Evolutionary conservation across 345 rosid genomes (phyloP).

Genomic region (Stellera chamaejasme): DNA sequence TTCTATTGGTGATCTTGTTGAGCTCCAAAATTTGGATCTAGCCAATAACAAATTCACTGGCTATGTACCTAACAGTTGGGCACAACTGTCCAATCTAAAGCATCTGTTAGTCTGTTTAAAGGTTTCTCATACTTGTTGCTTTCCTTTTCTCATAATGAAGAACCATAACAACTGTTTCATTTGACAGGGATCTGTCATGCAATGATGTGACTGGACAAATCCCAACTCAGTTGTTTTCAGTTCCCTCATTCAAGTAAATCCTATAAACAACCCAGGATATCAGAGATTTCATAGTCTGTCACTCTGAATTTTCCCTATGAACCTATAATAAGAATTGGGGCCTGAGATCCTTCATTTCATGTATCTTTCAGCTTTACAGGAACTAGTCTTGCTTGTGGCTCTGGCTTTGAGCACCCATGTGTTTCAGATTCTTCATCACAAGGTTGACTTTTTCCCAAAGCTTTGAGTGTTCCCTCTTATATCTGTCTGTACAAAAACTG

Average conservation of each 20-base stretch:
- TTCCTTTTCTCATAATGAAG: background rate
- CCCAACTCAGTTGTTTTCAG: conserved; percentile 49
- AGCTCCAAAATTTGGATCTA: conserved; percentile 56
- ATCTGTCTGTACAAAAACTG: background rate
- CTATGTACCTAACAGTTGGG: conserved; percentile 64
- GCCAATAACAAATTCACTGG: conserved; percentile 74
- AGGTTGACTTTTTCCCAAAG: conserved; percentile 30
- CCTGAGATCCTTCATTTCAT: too few species aligned
- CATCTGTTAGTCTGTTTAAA: conserved; percentile 38
- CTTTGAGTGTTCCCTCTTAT: background rate
- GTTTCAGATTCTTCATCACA: conserved; percentile 43
- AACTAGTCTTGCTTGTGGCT: conserved; percentile 63
- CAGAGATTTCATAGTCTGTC: background rate
- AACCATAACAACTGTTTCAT: background rate
- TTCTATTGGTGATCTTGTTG: conserved; percentile 51
- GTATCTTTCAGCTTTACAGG: conserved; percentile 52
- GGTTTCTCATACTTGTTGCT: background rate
- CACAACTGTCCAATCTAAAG: conserved; percentile 55
- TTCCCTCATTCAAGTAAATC: conserved; percentile 64
- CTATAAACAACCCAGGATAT: background rate
- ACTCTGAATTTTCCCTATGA: too few species aligned
- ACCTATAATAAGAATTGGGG: too few species aligned
- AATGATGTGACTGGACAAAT: conserved; percentile 60
- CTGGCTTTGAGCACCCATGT: conserved; percentile 61
- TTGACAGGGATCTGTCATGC: conserved; percentile 70